Percentiles rank a stretch among this genome's conserved stretches.
phyloP scores from a whole-genome alignment of 805 yeast genomes.

The Candida mattraensis region DNA sequence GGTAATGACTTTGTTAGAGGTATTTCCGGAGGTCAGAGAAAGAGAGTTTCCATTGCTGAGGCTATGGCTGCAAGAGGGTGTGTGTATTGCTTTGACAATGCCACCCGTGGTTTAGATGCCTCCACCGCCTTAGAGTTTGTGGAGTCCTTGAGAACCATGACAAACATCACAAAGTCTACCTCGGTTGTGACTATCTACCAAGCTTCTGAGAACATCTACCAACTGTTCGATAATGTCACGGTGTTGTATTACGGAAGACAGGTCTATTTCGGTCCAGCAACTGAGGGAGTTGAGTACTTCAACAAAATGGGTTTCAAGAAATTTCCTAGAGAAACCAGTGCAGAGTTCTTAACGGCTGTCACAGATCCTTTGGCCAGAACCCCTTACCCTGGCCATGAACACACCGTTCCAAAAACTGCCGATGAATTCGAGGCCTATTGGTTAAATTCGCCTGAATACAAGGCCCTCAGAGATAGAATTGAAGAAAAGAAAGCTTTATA shows the following conservation, averaged over 20 bases:
- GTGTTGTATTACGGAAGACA: slow-evolving; percentile 62
- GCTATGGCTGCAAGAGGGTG: slow-evolving; percentile 54
- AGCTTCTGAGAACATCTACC: slow-evolving; percentile 64
- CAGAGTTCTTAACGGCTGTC: slow-evolving; percentile 65
- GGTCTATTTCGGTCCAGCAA: slow-evolving; percentile 57
- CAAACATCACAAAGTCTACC: slow-evolving; percentile 55
- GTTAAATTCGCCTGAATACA: slow-evolving; percentile 56
- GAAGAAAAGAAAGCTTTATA: slow-evolving; percentile 35
- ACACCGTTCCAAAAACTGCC: slow-evolving; percentile 53
- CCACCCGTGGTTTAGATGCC: slow-evolving; percentile 70
- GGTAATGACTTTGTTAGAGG: slow-evolving; percentile 70
- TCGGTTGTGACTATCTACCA: slow-evolving; percentile 68
- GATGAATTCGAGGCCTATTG: slow-evolving; percentile 60
- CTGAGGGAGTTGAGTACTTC: slow-evolving; percentile 54
- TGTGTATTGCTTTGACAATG: slow-evolving; percentile 65
- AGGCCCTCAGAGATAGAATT: slow-evolving; percentile 34
- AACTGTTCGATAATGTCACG: slow-evolving; percentile 59
- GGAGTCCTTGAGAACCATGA: slow-evolving; percentile 57
- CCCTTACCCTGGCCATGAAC: slow-evolving; percentile 46
- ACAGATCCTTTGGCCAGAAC: slow-evolving; percentile 65
- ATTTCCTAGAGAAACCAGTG: slow-evolving; percentile 64
- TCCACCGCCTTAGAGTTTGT: slow-evolving; percentile 69
- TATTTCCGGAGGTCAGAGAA: slow-evolving; percentile 72
- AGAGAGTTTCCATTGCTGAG: slow-evolving; percentile 70
- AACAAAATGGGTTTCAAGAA: slow-evolving; percentile 61